Percentiles rank a stretch among this genome's conserved stretches.
These are phyloP conservation scores for Lonicera japonica DNA, from an alignment of 129 eudicot species.

Conservation along the genomic window DNA sequence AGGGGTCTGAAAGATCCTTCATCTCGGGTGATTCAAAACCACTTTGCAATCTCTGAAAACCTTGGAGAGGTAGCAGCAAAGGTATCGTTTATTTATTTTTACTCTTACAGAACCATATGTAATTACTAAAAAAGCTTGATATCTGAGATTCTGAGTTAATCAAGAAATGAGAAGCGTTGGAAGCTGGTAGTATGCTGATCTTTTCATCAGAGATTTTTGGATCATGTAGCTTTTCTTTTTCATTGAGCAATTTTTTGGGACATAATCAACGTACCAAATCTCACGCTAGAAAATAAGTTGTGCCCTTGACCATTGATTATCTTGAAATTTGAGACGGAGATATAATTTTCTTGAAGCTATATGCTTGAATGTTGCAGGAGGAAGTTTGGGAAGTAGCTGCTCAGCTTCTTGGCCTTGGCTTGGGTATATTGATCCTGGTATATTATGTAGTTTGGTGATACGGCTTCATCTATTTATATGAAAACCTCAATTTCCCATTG, in stretches of 20 bases:
- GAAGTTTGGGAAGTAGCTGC: constrained; percentile 99
- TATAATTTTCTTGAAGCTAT: constrained; percentile 7
- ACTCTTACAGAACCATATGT: neutral
- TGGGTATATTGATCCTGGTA: constrained; percentile 83
- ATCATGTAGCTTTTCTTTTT: neutral
- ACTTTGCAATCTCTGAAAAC: constrained; percentile 84
- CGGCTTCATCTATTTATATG: neutral
- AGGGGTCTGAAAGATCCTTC: constrained; percentile 99
- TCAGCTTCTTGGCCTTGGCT: constrained; percentile 88
- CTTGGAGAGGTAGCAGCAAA: constrained; percentile 97
- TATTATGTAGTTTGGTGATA: neutral
- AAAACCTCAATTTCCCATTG: neutral
- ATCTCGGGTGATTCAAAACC: constrained; percentile 87
- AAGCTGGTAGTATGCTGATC: too few species aligned
- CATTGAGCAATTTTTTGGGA: neutral
- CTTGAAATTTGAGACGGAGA: too few species aligned
- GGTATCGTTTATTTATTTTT: constrained; percentile 32
- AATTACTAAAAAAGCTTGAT: too few species aligned
- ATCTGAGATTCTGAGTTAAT: neutral
- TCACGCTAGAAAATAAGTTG: too few species aligned
- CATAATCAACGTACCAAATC: neutral
- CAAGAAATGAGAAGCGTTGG: neutral
- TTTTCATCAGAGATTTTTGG: too few species aligned
- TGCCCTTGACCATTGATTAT: too few species aligned
- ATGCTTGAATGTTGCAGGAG: constrained; percentile 45